Evolutionary conservation across 2,329 filamentous ascomycete species (phyloP), one percentile per base, ranked within the genome.

Genomic region (Beauveria sp.): DNA sequence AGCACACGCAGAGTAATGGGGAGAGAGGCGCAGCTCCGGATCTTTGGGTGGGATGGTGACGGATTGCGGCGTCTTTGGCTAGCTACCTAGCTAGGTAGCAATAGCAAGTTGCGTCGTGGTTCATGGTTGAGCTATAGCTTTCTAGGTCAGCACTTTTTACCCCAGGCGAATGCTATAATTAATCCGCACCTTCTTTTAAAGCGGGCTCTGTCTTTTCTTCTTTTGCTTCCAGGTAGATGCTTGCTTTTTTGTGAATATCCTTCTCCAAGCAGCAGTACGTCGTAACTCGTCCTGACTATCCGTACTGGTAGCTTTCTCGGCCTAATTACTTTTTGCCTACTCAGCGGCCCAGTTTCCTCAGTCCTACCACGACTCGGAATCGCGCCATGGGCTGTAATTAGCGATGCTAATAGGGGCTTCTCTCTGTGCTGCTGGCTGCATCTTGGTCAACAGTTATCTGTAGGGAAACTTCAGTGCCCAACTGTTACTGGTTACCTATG

Each of bases 1-100:
- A 42, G 45, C 43, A 61, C 62, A 64, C 63, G 56, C 48, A 61
- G 56, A 64, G 57, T 52, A 61, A 57, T 58, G 61, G 57, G 26
- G 55, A 28, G 65, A 65, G 59, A 59, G 58, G 58, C 58, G 58
- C 58, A 60, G 58, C 50, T 60, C 40, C 3, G 22, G 58, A 60
- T 60, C 49, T 28, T 40, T 46, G 49, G 40, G 58, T 53, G 58
- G 58, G 58, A 48, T 60, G 49, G 58, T 42, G 49, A 60, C 58
- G 50, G 50, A 48, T 53, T 46, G 49, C 46, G 58, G 58, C 50
- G 53, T 56, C 52, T 54, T 28, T 53, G 49, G 56, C 31, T n/a
- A 42, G 22, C 16, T 38, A 58, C 20, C 28, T 26, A 58, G 12
- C 12, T 38, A 38, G 34, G 52, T 26, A 34, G 43, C 55, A 58